Evolutionary conservation across 2,329 filamentous ascomycete species (phyloP), one percentile per base, ranked within the genome.

Genomic region (Talaromyces sp.): DNA sequence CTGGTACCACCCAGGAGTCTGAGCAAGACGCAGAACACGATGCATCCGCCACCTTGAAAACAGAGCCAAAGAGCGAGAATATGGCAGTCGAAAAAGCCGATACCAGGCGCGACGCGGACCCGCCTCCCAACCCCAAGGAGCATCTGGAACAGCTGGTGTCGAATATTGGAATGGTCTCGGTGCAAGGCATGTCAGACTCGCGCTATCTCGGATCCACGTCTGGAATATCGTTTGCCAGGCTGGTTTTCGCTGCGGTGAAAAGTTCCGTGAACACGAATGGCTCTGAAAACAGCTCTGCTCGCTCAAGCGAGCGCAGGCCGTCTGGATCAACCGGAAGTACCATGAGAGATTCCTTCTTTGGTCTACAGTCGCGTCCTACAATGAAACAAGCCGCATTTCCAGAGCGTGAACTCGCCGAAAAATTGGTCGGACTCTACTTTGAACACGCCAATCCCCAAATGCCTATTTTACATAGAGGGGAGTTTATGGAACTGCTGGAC

Each of bases 361-460:
- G 93, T n/a, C 80, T 98, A 51, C 92, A 97, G 68, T 96, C 91
- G 2, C 93, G 89, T 68, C 91, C 93, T 1, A 91, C 87, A 17
- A 95, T 97, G 71, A 87, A 90, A 63, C 89, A 90, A 51, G 93
- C 93, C 0, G 82, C 86, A 0, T 97, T 98, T 67, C 95, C 95
- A 0, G 86, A 90, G 64, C 86, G 84, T 64, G 85, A 89, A 32
- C 80, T 96, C 2, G 93, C 87, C 0, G 76, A 84, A 58, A 84
- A 86, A 62, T 82, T 98, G 19, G 87, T 91, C 41, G 85, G 87
- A 58, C 83, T 97, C 41, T 98, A 97, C 74, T 98, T 98, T 73
- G 91, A 97, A 76, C 90, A 97, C 72, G 91, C 93, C 1, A 98
- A 98, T 72, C 93, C 93, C 4, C 93, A 98, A 74, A 96, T 97